Evolutionary conservation across 2,329 filamentous ascomycete genomes (phyloP).

Genomic region (Microsporum canis): DNA sequence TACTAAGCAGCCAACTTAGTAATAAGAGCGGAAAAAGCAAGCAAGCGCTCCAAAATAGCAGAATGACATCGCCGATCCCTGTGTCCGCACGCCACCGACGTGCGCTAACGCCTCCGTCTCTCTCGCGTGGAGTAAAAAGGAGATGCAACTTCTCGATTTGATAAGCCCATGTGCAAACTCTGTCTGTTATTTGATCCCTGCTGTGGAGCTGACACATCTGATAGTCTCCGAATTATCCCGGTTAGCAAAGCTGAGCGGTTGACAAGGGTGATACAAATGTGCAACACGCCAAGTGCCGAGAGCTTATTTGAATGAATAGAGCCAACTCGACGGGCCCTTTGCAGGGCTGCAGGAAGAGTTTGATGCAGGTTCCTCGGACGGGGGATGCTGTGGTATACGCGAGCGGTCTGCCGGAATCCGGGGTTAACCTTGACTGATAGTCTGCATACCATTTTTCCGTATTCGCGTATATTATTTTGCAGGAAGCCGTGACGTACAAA

Average conservation of each 20-base stretch:
- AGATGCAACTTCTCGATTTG: not conserved
- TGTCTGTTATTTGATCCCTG: not conserved
- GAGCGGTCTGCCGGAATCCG: not conserved
- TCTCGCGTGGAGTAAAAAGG: not conserved
- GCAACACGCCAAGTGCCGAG: not conserved
- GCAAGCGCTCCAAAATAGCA: not conserved
- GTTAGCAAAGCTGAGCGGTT: not conserved
- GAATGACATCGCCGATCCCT: not conserved
- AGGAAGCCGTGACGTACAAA: not conserved
- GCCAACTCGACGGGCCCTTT: not conserved
- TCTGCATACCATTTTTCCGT: not conserved
- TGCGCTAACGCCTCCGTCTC: not conserved
- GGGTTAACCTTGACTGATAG: not conserved
- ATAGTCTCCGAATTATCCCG: not conserved
- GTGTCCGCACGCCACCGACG: not conserved
- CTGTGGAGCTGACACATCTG: not conserved
- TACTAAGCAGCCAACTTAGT: not conserved
- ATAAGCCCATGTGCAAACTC: not conserved
- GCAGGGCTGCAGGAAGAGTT: not conserved
- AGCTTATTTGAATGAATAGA: not conserved
- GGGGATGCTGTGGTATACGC: not conserved
- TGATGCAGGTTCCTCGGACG: not conserved
- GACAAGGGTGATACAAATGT: not conserved
- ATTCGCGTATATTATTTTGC: not conserved
- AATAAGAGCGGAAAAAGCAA: not conserved